phyloP scores from a whole-genome alignment of 1,139 yeast genomes.

The Pichia sp. region DNA sequence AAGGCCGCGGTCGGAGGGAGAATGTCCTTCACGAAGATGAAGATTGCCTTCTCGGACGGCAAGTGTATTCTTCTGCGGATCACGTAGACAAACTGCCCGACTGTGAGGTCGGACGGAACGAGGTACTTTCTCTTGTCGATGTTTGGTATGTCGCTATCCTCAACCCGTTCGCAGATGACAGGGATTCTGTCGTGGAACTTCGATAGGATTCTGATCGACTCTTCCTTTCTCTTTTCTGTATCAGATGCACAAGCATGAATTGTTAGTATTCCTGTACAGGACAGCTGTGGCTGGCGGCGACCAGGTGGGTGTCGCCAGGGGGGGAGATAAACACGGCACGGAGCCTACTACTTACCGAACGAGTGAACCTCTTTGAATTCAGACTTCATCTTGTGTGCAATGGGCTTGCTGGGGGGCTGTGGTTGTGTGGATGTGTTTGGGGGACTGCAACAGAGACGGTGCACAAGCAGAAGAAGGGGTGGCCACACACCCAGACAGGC shows the following conservation, averaged over 20 bases:
- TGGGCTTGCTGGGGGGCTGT: not conserved
- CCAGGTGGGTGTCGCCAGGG: not conserved
- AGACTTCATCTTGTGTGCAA: constrained; percentile 56
- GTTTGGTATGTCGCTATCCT: constrained; percentile 92
- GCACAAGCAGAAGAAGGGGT: not conserved
- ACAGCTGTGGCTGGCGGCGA: not conserved
- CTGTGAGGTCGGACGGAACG: constrained; percentile 94
- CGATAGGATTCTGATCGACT: constrained; percentile 84
- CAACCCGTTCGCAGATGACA: constrained; percentile 95
- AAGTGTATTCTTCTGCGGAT: constrained; percentile 92
- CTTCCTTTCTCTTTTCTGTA: constrained; percentile 89
- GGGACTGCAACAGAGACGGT: not conserved
- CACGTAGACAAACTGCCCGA: constrained; percentile 96
- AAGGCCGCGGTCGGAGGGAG: constrained; percentile 97
- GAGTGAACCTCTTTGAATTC: constrained; percentile 92
- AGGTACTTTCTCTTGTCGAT: constrained; percentile 95
- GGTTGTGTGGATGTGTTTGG: not conserved
- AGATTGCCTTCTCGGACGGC: constrained; percentile 96
- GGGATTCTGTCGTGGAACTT: constrained; percentile 92
- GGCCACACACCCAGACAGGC: not conserved
- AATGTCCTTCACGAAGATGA: constrained; percentile 92
- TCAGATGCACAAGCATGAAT: constrained; percentile 1
- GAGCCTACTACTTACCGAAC: constrained; percentile 51
- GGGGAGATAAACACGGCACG: not conserved
- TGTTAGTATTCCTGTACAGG: not conserved